Base-by-base conservation (phyloP, 306 rosid genomes). In the Datisca glomerata region DNA sequence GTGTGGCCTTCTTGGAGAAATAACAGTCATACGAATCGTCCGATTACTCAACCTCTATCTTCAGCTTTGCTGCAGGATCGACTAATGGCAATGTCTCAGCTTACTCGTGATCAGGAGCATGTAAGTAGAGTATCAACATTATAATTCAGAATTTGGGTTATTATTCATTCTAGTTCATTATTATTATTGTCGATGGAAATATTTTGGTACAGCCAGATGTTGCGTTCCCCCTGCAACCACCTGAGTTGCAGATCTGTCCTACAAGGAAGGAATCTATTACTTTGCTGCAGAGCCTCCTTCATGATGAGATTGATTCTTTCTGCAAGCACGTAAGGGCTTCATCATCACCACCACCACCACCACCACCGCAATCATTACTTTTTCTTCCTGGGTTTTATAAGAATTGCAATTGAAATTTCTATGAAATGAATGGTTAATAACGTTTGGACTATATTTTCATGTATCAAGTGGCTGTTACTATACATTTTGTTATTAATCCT, bases 1-100 rank as follows among this genome's bases (percentile, higher is more conserved):
- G 81, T 86, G 47, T 81, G 96, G 96, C 94, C 96, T 45, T 66
- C 76, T 41, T 82, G 94, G 94, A 75, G 96, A 75, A 63, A 61
- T 63, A 86, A 73, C 54, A 81, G 39, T 64, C 70, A 75, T 59
- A 58, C 94, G 18, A 77, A 70, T 41, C 73, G 63, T 37, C 72
- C 96, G 18, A 63, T 80, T 68, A 70, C 81, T 71, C 96, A 86
- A 59, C 86, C 96, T 61, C 70, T 81, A 61, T 79, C 96, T 50
- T 74, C 92, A 36, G 80, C 92, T 62, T 56, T 84, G 60, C 62
- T 84, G 63, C 86, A 79, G 62, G 94, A 84, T 60, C 77, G 92
- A 53, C 40, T 86, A 53, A 75, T 86, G 67, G 92, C 96, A 47
- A 71, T 81, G 59, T 76, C 96, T 47, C 96, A 86, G 65, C 71